These are phyloP conservation scores for Raddia distichophylla DNA, from an alignment of 176 grass and related monocot genomes.

Conservation along the genomic window DNA sequence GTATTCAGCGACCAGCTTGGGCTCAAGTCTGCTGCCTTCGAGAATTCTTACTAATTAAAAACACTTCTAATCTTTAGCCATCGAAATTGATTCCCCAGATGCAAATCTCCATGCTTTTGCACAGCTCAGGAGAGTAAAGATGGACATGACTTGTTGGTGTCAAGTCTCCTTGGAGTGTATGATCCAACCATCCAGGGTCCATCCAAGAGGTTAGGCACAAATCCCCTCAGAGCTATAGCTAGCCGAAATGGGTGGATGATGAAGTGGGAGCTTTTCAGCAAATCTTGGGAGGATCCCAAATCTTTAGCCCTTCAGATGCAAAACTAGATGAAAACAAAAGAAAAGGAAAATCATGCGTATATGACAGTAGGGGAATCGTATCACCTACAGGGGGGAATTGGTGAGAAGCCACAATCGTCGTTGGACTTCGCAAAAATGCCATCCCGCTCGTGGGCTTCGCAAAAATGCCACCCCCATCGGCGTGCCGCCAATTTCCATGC, in stretches of 20 bases:
- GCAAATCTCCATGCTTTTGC: background rate
- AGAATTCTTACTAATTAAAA: background rate
- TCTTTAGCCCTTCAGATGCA: background rate
- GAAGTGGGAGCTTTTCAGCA: background rate
- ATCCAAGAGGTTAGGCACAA: background rate
- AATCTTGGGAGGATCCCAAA: background rate
- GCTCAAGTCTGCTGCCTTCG: background rate
- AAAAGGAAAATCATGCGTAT: background rate
- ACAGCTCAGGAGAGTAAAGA: background rate
- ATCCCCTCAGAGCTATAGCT: background rate
- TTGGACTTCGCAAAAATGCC: no score
- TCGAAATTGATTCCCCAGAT: background rate
- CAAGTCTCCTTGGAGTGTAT: slow-evolving; percentile 11
- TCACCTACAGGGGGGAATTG: background rate
- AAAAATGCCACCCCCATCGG: no score
- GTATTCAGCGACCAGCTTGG: background rate
- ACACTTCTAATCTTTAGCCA: fast-evolving
- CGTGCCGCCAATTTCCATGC: no score
- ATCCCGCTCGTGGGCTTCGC: no score
- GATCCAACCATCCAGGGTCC: background rate
- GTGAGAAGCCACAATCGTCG: no score
- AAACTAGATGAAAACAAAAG: background rate
- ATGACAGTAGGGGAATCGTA: background rate
- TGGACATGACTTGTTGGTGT: slow-evolving; percentile 2
- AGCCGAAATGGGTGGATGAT: background rate